Evolutionary conservation across 2,329 filamentous ascomycete species (phyloP), one percentile per base, ranked within the genome.

Genomic region (Biscogniauxia sp.): DNA sequence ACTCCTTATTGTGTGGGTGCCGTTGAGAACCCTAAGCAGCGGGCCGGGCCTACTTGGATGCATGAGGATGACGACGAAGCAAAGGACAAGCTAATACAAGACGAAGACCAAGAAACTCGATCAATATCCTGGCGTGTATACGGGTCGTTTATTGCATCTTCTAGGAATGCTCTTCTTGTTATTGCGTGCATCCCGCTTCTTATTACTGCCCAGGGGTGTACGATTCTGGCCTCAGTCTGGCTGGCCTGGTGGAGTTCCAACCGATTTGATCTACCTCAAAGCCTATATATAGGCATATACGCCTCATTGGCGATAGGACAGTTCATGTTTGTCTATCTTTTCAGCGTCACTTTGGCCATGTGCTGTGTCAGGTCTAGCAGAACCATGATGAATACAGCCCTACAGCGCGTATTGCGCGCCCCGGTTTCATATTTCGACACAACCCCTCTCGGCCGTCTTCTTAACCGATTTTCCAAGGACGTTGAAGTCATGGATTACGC

Each of bases 401-500:
- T 90, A 72, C 79, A 76, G 11, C 78, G 84, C 25, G 56, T 65
- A 3, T 56, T 73, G 1, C 64, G 66, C 23, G 68, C 69, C 5
- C 66, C 71, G 5, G 60, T 73, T 82, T 82, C 84, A 1, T 90
- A 90, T 75, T 90, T 90, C 74, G 88, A 90, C 64, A 90, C 87
- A 0, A 90, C 88, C 1, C 88, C 88, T 0, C 79, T 89, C 3
- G 88, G 88, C 15, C 82, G 87, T 5, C 89, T 89, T 66, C 87
- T 85, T 32, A 89, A 90, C 67, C 84, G 87, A 20, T 89, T 90
- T 69, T 88, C 86, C 13, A 88, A 88, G 69, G 87, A 90, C 68
- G 83, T 89, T 51, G 85, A 89, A 67, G 85, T 84, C 13, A 88
- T 89, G 85, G 88, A 90, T 72, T 88, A 88, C 69, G 84, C 82